Evolutionary conservation across 371 early-diverging fungal species (phyloP).

Genomic region (Fennellomyces sp.): DNA sequence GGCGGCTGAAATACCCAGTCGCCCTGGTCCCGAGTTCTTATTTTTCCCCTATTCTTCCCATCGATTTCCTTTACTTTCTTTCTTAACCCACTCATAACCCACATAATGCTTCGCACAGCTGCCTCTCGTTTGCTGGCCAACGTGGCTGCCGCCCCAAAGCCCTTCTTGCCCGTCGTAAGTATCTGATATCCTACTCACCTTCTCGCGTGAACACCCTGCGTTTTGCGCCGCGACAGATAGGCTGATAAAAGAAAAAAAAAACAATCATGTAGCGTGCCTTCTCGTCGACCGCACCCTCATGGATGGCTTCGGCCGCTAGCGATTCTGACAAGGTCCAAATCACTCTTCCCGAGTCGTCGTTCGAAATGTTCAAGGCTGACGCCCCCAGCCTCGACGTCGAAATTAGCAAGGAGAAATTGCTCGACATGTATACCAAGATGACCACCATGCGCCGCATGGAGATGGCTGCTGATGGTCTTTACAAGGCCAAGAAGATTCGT

Average conservation of each 20-base stretch:
- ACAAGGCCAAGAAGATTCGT: constrained; percentile 96
- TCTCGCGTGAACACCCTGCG: too few relatives aligned
- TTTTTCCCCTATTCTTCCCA: constrained; percentile 24
- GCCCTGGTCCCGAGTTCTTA: constrained; percentile 12
- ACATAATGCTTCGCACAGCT: constrained; percentile 48
- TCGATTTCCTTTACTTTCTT: constrained; percentile 22
- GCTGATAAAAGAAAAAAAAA: too few relatives aligned
- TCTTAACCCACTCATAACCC: background rate
- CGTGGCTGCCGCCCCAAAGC: constrained; percentile 31
- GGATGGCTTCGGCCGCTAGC: constrained; percentile 7
- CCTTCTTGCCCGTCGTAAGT: constrained; percentile 23
- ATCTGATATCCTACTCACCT: background rate
- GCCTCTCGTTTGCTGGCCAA: constrained; percentile 52
- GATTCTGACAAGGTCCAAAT: constrained; percentile 51
- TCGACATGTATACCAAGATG: constrained; percentile 89
- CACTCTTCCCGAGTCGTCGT: constrained; percentile 60
- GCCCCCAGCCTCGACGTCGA: constrained; percentile 61
- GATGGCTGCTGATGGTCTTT: constrained; percentile 92
- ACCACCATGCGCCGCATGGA: constrained; percentile 91
- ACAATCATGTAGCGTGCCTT: constrained; percentile 1
- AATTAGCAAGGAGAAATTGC: constrained; percentile 69
- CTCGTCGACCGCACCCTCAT: constrained; percentile 7
- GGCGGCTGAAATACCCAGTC: constrained; percentile 5
- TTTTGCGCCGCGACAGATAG: too few relatives aligned
- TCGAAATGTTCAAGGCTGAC: constrained; percentile 72